Percentiles rank a stretch among this genome's conserved stretches.
Conservation (phyloP, 2,329 filamentous ascomycete species). For the Cytospora chrysosperma region DNA sequence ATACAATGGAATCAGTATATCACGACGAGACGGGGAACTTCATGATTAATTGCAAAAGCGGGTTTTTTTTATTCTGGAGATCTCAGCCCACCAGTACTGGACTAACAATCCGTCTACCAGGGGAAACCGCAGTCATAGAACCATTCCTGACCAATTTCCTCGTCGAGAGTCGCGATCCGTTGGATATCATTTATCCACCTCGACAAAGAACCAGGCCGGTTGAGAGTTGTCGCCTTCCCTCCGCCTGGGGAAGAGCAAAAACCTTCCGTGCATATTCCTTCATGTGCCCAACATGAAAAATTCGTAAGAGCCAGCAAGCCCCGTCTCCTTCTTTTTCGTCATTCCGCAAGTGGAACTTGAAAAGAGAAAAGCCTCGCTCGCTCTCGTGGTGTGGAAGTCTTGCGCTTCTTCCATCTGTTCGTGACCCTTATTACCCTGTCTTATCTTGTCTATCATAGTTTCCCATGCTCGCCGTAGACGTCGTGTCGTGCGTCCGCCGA, state of each 20-base stretch:
- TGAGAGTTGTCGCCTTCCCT: conserved; percentile 21
- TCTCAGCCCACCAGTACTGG: conserved; percentile 25
- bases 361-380: conserved; percentile 24
- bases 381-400: conserved; percentile 23
- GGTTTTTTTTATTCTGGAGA: conserved; percentile 24
- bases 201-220: conserved; percentile 22
- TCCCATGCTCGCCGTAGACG: conserved; percentile 25
- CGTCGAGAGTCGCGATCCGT: conserved; percentile 20
- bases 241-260: conserved; percentile 24
- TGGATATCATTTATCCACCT: conserved; percentile 20
- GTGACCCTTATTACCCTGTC: conserved; percentile 25
- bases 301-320: conserved; percentile 22
- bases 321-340: conserved; percentile 21
- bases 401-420: conserved; percentile 23
- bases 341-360: conserved; percentile 20
- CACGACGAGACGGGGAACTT: not conserved
- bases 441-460: conserved; percentile 27
- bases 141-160: conserved; percentile 22
- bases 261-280: conserved; percentile 23
- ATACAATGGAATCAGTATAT: not conserved
- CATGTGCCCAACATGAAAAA: conserved; percentile 24
- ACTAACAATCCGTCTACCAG: conserved; percentile 25
- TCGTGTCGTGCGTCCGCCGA: conserved; percentile 30
- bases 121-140: conserved; percentile 25
- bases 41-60: conserved; percentile 16